Conservation (phyloP, 2,329 filamentous ascomycete genomes). For the Eurotiales sp. region DNA sequence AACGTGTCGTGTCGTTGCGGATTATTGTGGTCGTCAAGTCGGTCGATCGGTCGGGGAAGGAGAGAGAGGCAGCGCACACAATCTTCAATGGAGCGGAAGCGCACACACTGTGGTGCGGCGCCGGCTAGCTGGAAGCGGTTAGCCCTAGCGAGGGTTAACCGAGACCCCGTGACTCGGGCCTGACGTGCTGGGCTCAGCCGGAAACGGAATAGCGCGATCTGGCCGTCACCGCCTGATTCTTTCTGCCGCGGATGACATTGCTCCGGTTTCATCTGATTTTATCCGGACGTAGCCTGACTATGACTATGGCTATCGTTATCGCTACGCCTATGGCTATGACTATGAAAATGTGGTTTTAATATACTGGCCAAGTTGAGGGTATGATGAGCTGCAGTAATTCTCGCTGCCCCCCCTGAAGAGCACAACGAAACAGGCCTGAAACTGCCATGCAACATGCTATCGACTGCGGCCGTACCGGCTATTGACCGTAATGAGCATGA, state of each 20-base stretch:
- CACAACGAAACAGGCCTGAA: no score
- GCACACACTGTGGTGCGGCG: slow-evolving; percentile 29
- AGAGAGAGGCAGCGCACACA: slow-evolving; percentile 31
- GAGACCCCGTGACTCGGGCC: slow-evolving; percentile 30
- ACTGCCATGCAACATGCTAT: no score
- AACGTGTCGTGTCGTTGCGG: slow-evolving; percentile 29
- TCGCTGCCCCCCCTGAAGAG: no score
- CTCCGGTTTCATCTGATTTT: no score
- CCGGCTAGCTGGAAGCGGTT: slow-evolving; percentile 32
- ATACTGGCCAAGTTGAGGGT: no score
- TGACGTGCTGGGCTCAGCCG: background rate
- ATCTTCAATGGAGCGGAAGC: slow-evolving; percentile 27
- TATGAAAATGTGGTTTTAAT: no score
- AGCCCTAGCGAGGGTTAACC: slow-evolving; percentile 37
- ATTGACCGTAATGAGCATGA: no score
- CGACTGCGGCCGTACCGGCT: no score
- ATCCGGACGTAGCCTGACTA: no score
- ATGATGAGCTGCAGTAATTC: no score
- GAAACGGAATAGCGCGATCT: background rate
- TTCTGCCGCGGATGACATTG: slow-evolving; percentile 10
- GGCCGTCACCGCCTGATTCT: background rate
- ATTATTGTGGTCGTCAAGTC: slow-evolving; percentile 42
- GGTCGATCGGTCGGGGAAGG: slow-evolving; percentile 39
- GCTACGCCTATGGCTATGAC: no score
- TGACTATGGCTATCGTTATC: no score